Base-by-base conservation (phyloP, 495 filamentous ascomycete genomes). In the Corynascus novoguineensis region DNA sequence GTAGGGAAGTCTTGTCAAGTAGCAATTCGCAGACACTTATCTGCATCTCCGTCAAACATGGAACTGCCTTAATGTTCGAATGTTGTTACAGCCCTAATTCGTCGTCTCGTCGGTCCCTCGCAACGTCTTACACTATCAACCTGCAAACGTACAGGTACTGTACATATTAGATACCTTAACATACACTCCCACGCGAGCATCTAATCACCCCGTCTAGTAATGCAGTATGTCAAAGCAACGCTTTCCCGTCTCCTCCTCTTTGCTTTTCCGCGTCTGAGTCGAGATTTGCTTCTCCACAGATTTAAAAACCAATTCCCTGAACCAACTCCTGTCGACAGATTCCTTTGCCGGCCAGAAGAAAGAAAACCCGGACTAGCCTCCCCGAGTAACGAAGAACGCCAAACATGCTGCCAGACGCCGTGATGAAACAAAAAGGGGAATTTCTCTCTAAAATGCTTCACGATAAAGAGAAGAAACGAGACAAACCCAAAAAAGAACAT, bases 351-450 rank as follows among this genome's bases (percentile, higher is more conserved):
- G 17, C n/a, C 24, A 19, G n/a, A 31, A 29, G 53, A 41, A n/a
- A 35, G 34, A 48, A 34, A 59, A 7, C 8, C n/a, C n/a, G n/a
- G n/a, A n/a, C n/a, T n/a, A n/a, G n/a, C n/a, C n/a, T n/a, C n/a
- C n/a, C n/a, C n/a, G n/a, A n/a, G n/a, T n/a, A n/a, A n/a, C n/a
- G n/a, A n/a, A n/a, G 44, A 61, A 62, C 59, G 62, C 62, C 62
- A 56, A 58, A 62, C 59, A 64, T 62, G 62, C 62, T 64, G 31
- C 41, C 31, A 27, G 15, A 25, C 29, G 41, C 19, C 31, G 10
- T 3, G 24, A 17, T 35, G 29, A 2, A 29, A 28, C 6, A 48
- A 25, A 29, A 17, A 19, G 15, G 24, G 15, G 9, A 32, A 32
- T 2, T 11, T n/a, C 35, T n/a, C 35, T 38, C 35, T 38, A n/a